Evolutionary conservation across 1,139 yeast species (phyloP).

Genomic region (Pichia cactophila): DNA sequence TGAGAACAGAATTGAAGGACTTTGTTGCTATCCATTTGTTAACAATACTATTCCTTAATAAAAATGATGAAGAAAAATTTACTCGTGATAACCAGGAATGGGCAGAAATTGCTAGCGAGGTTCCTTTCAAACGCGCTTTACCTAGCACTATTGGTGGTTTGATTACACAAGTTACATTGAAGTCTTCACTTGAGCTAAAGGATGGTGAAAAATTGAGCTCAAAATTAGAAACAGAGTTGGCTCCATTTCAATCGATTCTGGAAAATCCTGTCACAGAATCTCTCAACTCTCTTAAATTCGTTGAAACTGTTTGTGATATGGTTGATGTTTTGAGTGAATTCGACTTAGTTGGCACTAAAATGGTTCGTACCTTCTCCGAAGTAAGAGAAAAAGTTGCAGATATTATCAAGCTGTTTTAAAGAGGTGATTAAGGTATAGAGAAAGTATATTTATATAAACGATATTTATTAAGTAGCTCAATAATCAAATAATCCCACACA

Average conservation of each 20-base stretch:
- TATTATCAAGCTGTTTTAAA: background rate
- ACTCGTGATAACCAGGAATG: slow-evolving; percentile 43
- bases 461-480: background rate
- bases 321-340: slow-evolving; percentile 13
- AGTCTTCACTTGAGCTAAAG: slow-evolving; percentile 31
- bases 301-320: slow-evolving; percentile 13
- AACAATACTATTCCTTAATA: slow-evolving; percentile 43
- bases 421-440: background rate
- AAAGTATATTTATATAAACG: too few species aligned
- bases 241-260: slow-evolving; percentile 1
- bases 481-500: slow-evolving; percentile 15
- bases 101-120: slow-evolving; percentile 44
- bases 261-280: slow-evolving; percentile 11
- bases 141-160: slow-evolving; percentile 33
- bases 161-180: slow-evolving; percentile 24
- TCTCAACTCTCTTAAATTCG: slow-evolving; percentile 7
- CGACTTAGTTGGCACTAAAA: slow-evolving; percentile 14
- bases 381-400: background rate
- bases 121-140: slow-evolving; percentile 52
- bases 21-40: slow-evolving; percentile 47
- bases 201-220: slow-evolving; percentile 12
- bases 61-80: slow-evolving; percentile 38
- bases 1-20: slow-evolving; percentile 45
- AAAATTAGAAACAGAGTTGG: slow-evolving; percentile 1
- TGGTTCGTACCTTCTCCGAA: slow-evolving; percentile 7